Percentiles rank a stretch among this genome's conserved stretches.
Conservation (phyloP, 345 rosid genomes). For the Balakata baccata region DNA sequence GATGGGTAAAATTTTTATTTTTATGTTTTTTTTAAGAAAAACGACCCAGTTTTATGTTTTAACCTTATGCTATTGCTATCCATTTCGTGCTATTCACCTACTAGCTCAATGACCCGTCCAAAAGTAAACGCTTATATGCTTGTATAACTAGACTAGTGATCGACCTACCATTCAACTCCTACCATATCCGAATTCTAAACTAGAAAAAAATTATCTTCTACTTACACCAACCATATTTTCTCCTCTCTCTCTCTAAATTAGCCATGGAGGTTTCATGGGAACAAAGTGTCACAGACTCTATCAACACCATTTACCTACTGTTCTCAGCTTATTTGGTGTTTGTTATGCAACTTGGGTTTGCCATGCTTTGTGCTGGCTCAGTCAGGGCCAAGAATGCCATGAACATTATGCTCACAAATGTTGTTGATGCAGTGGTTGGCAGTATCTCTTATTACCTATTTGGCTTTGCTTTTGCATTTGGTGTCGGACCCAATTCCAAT, state of each 20-base stretch:
- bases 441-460: slow-evolving; percentile 63
- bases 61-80: too few relatives aligned
- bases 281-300: slow-evolving; percentile 46
- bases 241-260: background rate
- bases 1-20: too few relatives aligned
- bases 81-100: slow-evolving; percentile 5
- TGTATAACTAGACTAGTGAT: background rate
- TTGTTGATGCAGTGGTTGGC: slow-evolving; percentile 69
- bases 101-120: slow-evolving; percentile 2
- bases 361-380: slow-evolving; percentile 75
- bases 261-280: slow-evolving; percentile 57
- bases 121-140: background rate
- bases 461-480: slow-evolving; percentile 73
- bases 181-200: too few relatives aligned
- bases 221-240: slow-evolving; percentile 11
- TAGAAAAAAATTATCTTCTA: background rate
- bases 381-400: slow-evolving; percentile 65
- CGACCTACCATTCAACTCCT: slow-evolving; percentile 25
- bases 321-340: slow-evolving; percentile 62
- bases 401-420: slow-evolving; percentile 69
- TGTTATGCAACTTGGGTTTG: slow-evolving; percentile 68
- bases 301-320: slow-evolving; percentile 58
- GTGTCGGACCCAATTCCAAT: slow-evolving; percentile 40
- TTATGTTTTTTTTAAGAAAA: too few relatives aligned
- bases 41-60: too few relatives aligned